Conservation (phyloP, 1,284 basidiomycete genomes). For the Cryptococcus sp. region DNA sequence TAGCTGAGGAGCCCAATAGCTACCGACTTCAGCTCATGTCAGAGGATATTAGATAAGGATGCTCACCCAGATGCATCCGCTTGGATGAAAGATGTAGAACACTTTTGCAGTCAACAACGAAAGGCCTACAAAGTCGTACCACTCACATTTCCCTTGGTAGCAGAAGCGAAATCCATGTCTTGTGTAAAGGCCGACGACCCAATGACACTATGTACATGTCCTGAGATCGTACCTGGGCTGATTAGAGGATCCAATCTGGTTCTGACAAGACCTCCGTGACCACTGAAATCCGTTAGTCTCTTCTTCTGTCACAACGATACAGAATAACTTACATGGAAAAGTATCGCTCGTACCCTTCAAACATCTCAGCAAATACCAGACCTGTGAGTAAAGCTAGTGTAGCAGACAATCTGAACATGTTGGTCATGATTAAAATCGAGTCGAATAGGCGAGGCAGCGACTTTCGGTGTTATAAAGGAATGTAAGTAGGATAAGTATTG, state of each 20-base stretch:
- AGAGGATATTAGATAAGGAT: neutral
- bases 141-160: constrained; percentile 3
- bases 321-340: neutral
- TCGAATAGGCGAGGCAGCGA: too few species aligned
- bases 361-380: neutral
- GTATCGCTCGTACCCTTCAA: neutral
- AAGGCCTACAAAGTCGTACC: neutral
- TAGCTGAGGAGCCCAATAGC: constrained; percentile 41
- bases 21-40: constrained; percentile 24
- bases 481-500: too few species aligned
- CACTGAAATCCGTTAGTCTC: neutral
- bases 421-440: too few species aligned
- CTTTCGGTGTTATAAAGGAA: too few species aligned
- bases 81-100: neutral
- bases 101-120: neutral
- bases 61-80: constrained; percentile 1
- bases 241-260: constrained; percentile 46
- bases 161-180: constrained; percentile 21
- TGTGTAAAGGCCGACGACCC: constrained; percentile 39
- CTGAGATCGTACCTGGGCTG: constrained; percentile 30
- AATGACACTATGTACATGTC: constrained; percentile 45
- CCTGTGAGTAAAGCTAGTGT: too few species aligned
- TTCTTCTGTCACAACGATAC: too few species aligned
- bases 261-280: constrained; percentile 1
- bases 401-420: too few species aligned